Evolutionary conservation across 371 early-diverging fungal genomes (phyloP), one percentile per base, ranked within the genome.

Genomic region (Neoconidiobolus thromboides): DNA sequence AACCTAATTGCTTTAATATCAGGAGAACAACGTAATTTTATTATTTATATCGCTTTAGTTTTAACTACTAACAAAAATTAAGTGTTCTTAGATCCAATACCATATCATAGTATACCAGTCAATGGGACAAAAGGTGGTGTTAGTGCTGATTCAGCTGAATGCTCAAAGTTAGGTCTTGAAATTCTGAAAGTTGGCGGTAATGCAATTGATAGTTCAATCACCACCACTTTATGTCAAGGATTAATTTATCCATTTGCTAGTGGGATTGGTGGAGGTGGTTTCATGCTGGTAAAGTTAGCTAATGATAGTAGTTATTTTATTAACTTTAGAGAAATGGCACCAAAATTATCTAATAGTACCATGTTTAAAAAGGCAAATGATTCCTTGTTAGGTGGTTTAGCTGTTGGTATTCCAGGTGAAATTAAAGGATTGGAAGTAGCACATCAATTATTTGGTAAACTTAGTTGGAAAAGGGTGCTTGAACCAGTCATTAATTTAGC

Each of bases 201-300:
- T 63, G 96, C 98, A 3, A 86, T 96, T 0, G 99, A 99, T 77
- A 87, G 97, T 6, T 92, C 95, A 2, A 84, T 99, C 58, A 93
- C 96, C 1, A 76, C 96, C 26, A 76, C 91, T 7, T 67, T 98
- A 12, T 96, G 95, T 66, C 81, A 96, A 57, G 99, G 99, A 39
- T 82, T 89, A 5, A 81, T 96, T 55, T 88, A 98, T 69, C 80
- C 77, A 9, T 97, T 93, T 77, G 83, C 93, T 9, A 82, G 92
- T n/a, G 99, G 99, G 55, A 89, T 93, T 48, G 94, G 96, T 37
- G 95, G 93, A 2, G 99, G 99, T 44, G 99, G 99, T 2, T 97
- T 99, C 69, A 86, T 97, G 85, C 69, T 95, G n/a, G 75, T 97
- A 14, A 83, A 93, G 37, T 65, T 75, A 2, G 69, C 79, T 39